Evolutionary conservation across 2,329 filamentous ascomycete species (phyloP), one percentile per base, ranked within the genome.

Genomic region (Triangularia verruculosa): DNA sequence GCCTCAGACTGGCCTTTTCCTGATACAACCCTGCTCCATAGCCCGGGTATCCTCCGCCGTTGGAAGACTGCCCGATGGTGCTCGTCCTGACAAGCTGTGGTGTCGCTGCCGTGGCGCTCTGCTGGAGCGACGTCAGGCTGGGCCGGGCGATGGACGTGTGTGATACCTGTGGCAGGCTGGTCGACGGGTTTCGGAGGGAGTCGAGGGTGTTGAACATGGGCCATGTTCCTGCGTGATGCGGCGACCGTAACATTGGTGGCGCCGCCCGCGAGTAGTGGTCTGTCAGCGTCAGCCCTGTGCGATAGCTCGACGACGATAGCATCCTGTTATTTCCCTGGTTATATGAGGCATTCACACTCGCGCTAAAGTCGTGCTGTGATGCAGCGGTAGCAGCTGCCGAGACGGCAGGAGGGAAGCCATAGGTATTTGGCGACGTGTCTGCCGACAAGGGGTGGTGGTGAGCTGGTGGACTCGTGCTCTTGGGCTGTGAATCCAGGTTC

Each of bases 1-100:
- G 89, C 72, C 95, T 92, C 28, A 98, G 80, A 17, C 89, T 81
- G 0, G 93, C 95, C 78, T 97, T 97, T 72, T 87, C 86, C 15
- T 92, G 89, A 73, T 93, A 94, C 85, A 3, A 17, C 0, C 66
- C 64, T 13, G 67, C 66, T 1, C 88, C 85, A 73, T 96, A 93
- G 0, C 90, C 89, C 70, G 93, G 92, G 77, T 93, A 91, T 1
- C 76, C 74, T 15, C 82, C 39, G 53, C 76, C 72, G 55, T 63
- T 71, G 72, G 12, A 76, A 77, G 43, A 76, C 73, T 3, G 71
- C 72, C 1, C 75, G 70, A 59, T 79, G 78, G 13, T 85, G 74
- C 83, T 87, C 3, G 84, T 87, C 34, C 84, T 79, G 22, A 86
- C 79, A 2, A 87, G 79, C 67, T 80, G 78, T 1, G 84, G 83